Conservation (phyloP, 805 yeast genomes). For the Maudiozyma barnettii region DNA sequence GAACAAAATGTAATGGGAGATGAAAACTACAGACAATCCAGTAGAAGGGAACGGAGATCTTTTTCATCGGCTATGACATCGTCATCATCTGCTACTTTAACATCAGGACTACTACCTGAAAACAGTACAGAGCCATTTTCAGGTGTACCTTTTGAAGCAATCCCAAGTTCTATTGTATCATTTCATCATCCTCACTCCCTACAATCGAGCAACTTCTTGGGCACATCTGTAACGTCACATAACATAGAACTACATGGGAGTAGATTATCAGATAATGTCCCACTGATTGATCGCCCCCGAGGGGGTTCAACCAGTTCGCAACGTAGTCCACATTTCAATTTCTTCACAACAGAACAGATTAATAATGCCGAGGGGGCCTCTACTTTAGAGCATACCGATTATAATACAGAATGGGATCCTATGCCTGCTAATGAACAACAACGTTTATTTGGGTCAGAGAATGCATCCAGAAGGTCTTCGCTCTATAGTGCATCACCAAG, state of each 20-base stretch:
- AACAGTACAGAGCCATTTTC: conserved; percentile 64
- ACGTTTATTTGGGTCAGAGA: conserved; percentile 26
- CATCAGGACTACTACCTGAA: conserved; percentile 30
- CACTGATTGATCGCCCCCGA: conserved; percentile 28
- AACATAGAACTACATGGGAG: conserved; percentile 12
- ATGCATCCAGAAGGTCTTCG: conserved; percentile 21
- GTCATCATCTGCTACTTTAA: conserved; percentile 26
- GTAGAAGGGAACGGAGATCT: conserved; percentile 8
- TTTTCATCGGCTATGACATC: conserved; percentile 28
- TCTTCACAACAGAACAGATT: conserved; percentile 75
- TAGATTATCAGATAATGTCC: conserved; percentile 10
- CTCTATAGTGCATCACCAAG: conserved; percentile 13
- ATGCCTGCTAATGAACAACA: conserved; percentile 39
- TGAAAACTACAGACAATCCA: neutral
- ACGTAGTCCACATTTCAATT: conserved; percentile 48
- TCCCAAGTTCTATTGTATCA: conserved; percentile 70
- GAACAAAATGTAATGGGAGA: neutral
- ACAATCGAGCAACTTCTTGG: conserved; percentile 20
- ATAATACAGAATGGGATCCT: conserved; percentile 64
- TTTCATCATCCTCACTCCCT: conserved; percentile 63
- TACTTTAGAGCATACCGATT: conserved; percentile 62
- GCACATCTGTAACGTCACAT: conserved; percentile 17
- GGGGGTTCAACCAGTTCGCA: conserved; percentile 30
- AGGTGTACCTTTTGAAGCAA: conserved; percentile 66
- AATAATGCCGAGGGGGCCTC: conserved; percentile 85